A percentile compares a stretch with the other conserved stretches of the same genome.
Conservation (phyloP, 306 rosid genomes). For the Pterocarpus macrocarpus region DNA sequence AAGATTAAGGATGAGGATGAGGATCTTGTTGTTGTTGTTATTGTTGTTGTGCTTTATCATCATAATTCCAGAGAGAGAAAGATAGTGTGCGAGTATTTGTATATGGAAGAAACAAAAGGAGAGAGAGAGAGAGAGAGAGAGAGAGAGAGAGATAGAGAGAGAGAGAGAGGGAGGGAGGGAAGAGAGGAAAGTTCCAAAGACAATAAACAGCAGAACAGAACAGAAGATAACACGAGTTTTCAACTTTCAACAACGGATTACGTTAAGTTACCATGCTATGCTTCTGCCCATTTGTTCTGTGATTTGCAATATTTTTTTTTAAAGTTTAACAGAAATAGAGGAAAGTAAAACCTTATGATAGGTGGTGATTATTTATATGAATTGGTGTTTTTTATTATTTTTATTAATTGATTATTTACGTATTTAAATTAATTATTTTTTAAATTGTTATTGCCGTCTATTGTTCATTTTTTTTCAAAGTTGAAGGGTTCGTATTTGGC, state of each 20-base stretch:
- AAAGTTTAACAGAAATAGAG: too few species aligned
- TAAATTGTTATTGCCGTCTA: too few species aligned
- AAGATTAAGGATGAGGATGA: constrained; percentile 5
- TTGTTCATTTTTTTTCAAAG: neutral
- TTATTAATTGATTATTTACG: too few species aligned
- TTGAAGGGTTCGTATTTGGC: neutral
- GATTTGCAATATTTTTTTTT: neutral
- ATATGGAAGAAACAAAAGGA: neutral
- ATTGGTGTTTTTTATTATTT: too few species aligned
- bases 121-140: neutral
- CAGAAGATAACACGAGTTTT: constrained; percentile 35
- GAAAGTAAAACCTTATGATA: too few species aligned
- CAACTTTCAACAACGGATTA: constrained; percentile 52
- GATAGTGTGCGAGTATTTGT: neutral
- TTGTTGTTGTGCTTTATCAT: constrained; percentile 20
- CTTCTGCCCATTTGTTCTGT: neutral
- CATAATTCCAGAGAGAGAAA: constrained; percentile 28
- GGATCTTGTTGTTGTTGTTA: constrained; percentile 16
- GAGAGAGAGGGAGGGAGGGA: neutral
- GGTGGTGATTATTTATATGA: too few species aligned
- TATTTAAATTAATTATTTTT: too few species aligned
- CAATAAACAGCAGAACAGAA: constrained; percentile 31
- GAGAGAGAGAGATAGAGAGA: neutral
- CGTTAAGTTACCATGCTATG: constrained; percentile 40
- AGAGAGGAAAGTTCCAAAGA: constrained; percentile 15